These are phyloP conservation scores for Sideroxylon spinosum DNA, from an alignment of 179 eudicot species.

Conservation along the genomic window DNA sequence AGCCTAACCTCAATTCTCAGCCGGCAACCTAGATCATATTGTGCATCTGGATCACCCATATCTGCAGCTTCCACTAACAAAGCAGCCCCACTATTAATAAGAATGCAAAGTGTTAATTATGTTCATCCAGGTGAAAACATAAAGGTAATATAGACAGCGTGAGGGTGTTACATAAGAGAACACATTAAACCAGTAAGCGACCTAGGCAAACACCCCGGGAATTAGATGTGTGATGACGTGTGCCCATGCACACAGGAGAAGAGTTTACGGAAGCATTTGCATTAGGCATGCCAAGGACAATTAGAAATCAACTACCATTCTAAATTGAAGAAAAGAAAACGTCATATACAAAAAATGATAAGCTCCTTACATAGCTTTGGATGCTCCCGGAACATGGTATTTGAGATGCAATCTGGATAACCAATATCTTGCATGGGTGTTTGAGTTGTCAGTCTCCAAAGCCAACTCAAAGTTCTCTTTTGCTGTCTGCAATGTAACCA, in stretches of 20 bases:
- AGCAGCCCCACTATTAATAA: conserved; percentile 68
- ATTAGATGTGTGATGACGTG: not conserved
- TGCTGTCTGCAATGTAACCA: conserved; percentile 51
- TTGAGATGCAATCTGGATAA: conserved; percentile 72
- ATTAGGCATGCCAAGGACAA: not conserved
- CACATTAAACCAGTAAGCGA: not conserved
- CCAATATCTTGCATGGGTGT: conserved; percentile 45
- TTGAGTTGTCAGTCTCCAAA: conserved; percentile 72
- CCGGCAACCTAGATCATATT: conserved; percentile 67
- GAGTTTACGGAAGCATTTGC: not conserved
- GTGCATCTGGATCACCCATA: conserved; percentile 91
- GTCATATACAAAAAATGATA: not conserved
- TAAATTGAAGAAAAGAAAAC: not conserved
- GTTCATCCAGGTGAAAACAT: not conserved
- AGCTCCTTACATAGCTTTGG: conserved; percentile 68
- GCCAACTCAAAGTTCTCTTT: conserved; percentile 95
- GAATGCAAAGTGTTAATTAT: conserved; percentile 11
- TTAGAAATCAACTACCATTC: not conserved
- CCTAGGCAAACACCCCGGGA: not conserved
- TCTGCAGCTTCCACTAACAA: conserved; percentile 94
- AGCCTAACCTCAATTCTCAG: conserved; percentile 73
- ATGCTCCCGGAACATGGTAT: conserved; percentile 83
- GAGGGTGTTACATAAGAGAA: not conserved
- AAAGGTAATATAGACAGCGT: not conserved
- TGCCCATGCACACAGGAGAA: not conserved